phyloP scores from a whole-genome alignment of 2,329 filamentous ascomycete species.

The Pyrenophora tritici-repentis region DNA sequence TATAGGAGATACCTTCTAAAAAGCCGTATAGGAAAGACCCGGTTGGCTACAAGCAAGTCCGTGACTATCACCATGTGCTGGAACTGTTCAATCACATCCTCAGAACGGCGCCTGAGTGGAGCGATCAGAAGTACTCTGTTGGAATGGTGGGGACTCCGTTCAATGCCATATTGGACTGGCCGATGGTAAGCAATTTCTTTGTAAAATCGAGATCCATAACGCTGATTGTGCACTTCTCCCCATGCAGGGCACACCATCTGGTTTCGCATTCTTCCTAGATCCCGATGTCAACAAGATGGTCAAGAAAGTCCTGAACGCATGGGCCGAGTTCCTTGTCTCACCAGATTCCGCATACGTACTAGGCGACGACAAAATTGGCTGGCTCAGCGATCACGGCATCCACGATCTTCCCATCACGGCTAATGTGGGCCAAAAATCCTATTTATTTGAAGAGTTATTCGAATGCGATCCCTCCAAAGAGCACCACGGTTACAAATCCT shows the following conservation, averaged over 20 bases:
- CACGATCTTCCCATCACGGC: conserved; percentile 37
- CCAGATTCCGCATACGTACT: conserved; percentile 48
- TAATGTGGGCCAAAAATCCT: conserved; percentile 21
- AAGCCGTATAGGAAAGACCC: conserved; percentile 66
- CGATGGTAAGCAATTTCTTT: conserved; percentile 53
- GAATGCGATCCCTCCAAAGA: conserved; percentile 61
- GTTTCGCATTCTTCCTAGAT: conserved; percentile 56
- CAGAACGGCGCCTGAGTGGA: conserved; percentile 50
- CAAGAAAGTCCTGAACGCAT: conserved; percentile 57
- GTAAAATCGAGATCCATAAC: accelerated
- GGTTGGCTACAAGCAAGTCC: conserved; percentile 65
- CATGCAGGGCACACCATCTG: conserved; percentile 44
- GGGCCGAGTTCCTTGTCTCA: conserved; percentile 48
- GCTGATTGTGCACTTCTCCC: background rate
- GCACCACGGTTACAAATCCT: conserved; percentile 66
- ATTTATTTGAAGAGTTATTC: conserved; percentile 65
- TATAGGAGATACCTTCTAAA: conserved; percentile 70
- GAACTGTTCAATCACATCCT: conserved; percentile 65
- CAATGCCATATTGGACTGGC: conserved; percentile 63
- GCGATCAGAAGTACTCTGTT: conserved; percentile 42
- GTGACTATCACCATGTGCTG: conserved; percentile 70
- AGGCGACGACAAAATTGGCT: conserved; percentile 42
- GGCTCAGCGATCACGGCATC: conserved; percentile 49
- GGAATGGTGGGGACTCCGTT: conserved; percentile 61
- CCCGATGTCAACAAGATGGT: conserved; percentile 51